A percentile compares a stretch with the other conserved stretches of the same genome.
Conservation (phyloP, 2,329 filamentous ascomycete genomes). For the Fusarium sp. region DNA sequence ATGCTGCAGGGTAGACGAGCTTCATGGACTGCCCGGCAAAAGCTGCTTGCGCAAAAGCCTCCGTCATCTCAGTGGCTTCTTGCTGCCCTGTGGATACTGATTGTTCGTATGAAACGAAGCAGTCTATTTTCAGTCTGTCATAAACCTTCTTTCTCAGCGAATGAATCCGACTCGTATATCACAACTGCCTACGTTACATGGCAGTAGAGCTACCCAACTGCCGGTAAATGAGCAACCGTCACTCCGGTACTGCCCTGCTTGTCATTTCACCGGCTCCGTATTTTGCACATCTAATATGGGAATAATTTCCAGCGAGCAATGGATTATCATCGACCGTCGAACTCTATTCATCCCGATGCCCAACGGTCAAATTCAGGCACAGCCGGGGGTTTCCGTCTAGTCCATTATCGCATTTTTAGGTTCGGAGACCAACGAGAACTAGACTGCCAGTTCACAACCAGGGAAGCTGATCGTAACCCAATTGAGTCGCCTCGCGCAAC, state of each 20-base stretch:
- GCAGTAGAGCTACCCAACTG: slow-evolving; percentile 35
- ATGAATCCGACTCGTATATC: neutral
- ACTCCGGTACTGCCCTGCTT: neutral
- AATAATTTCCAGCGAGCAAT: neutral
- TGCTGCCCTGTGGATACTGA: neutral
- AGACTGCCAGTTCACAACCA: slow-evolving; percentile 4
- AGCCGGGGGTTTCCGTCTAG: neutral
- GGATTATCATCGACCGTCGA: neutral
- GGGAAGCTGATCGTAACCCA: slow-evolving; percentile 35
- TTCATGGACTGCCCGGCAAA: neutral
- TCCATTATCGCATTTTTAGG: neutral
- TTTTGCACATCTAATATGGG: neutral
- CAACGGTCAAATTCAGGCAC: slow-evolving; percentile 2
- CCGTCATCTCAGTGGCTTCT: slow-evolving; percentile 2
- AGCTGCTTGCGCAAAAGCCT: neutral
- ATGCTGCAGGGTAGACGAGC: slow-evolving; percentile 14
- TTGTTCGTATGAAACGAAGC: neutral
- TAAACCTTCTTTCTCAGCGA: neutral
- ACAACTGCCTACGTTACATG: slow-evolving; percentile 30
- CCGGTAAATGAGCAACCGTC: slow-evolving; percentile 37
- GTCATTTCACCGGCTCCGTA: neutral
- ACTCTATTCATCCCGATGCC: neutral
- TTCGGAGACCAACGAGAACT: neutral
- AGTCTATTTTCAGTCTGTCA: neutral
- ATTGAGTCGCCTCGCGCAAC: slow-evolving; percentile 34